Evolutionary conservation across 2,329 filamentous ascomycete genomes (phyloP).

Genomic region (Alternaria sp.): DNA sequence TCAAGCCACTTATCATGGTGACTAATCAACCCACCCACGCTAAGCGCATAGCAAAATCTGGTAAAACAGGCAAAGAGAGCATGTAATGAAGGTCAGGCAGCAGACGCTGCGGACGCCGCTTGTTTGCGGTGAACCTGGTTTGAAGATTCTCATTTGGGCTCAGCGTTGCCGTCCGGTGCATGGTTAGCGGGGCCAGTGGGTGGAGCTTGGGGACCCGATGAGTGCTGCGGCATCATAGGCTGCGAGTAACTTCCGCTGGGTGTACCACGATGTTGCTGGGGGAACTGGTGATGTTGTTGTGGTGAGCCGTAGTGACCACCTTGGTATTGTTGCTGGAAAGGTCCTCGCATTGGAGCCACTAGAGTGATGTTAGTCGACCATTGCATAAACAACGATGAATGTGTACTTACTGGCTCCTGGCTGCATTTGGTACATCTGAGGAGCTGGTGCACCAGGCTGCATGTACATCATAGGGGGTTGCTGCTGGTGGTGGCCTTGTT

Average conservation of each 20-base stretch:
- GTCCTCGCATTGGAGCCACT: slow-evolving; percentile 50
- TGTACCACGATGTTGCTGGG: slow-evolving; percentile 49
- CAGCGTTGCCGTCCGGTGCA: slow-evolving; percentile 41
- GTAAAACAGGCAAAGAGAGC: slow-evolving; percentile 21
- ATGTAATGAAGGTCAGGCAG: slow-evolving; percentile 7
- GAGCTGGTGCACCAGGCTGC: slow-evolving; percentile 77
- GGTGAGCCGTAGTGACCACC: slow-evolving; percentile 47
- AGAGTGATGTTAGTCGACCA: slow-evolving; percentile 12
- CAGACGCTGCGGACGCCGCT: slow-evolving; percentile 9
- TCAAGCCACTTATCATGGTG: slow-evolving; percentile 24
- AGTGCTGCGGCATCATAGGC: slow-evolving; percentile 51
- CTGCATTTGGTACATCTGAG: slow-evolving; percentile 76
- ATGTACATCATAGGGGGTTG: slow-evolving; percentile 71
- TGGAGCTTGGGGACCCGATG: slow-evolving; percentile 45
- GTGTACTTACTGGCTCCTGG: slow-evolving; percentile 73
- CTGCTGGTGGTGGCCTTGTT: slow-evolving; percentile 77
- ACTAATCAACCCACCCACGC: slow-evolving; percentile 34
- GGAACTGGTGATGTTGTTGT: slow-evolving; percentile 50
- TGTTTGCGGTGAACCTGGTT: slow-evolving; percentile 15
- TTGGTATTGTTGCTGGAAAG: slow-evolving; percentile 49
- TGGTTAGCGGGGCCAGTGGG: slow-evolving; percentile 45
- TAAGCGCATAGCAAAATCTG: slow-evolving; percentile 39
- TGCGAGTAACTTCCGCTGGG: slow-evolving; percentile 50
- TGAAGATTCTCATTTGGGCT: slow-evolving; percentile 44
- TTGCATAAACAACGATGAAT: not conserved